A percentile compares a stretch with the other conserved stretches of the same genome.
phyloP scores from a whole-genome alignment of 2,329 filamentous ascomycete genomes.

The Herpotrichia juniperi region DNA sequence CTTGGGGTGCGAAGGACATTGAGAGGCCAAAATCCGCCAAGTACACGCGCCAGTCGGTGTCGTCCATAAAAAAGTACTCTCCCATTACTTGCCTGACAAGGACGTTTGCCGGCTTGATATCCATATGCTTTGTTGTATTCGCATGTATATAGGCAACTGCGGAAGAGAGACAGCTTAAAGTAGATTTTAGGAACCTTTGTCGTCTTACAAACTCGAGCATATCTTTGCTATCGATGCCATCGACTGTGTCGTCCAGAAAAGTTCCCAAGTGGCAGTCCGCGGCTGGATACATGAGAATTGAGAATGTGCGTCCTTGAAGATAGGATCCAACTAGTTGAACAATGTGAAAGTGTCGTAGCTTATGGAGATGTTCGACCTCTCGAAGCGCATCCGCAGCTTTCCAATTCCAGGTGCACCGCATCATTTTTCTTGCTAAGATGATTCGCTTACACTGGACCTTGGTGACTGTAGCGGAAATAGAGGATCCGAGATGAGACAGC shows the following conservation, averaged over 20 bases:
- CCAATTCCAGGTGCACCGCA: constrained; percentile 14
- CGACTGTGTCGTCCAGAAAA: constrained; percentile 17
- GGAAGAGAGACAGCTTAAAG: constrained; percentile 13
- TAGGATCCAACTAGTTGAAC: constrained; percentile 25
- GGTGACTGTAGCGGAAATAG: constrained; percentile 15
- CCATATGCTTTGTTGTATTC: constrained; percentile 22
- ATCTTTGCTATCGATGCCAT: too few species aligned
- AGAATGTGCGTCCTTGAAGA: constrained; percentile 13
- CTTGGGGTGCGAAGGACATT: constrained; percentile 15
- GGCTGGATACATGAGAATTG: constrained; percentile 26
- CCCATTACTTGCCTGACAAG: too few species aligned
- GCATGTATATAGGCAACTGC: constrained; percentile 18
- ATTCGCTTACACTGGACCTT: constrained; percentile 23
- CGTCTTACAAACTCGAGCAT: constrained; percentile 2
- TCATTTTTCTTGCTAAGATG: constrained; percentile 22
- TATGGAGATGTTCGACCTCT: constrained; percentile 24
- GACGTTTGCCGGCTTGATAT: constrained; percentile 29
- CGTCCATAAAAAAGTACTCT: too few species aligned
- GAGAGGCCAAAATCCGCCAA: constrained; percentile 28
- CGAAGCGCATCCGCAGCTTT: constrained; percentile 10
- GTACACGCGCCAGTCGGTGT: constrained; percentile 18
- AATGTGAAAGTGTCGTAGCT: constrained; percentile 21
- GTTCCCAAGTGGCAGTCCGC: constrained; percentile 16
- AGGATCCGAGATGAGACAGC: constrained; percentile 10
- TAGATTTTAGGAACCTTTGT: background rate